A percentile compares a stretch with the other conserved stretches of the same genome.
phyloP scores from a whole-genome alignment of 1,284 basidiomycete species.

The Ustilago lituana region DNA sequence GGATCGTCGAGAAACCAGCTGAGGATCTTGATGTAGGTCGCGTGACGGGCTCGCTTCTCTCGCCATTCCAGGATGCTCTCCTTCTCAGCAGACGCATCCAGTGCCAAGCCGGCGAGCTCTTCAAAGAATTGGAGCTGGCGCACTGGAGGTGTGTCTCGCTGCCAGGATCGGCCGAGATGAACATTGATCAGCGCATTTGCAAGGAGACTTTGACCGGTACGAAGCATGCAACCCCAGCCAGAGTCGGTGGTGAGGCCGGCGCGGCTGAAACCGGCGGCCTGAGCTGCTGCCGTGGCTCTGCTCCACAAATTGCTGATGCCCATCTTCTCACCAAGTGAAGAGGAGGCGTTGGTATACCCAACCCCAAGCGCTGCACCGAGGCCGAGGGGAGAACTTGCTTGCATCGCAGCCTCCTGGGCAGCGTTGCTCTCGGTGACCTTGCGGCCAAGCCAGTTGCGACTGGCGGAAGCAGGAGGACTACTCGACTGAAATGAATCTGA shows the following conservation, averaged over 20 bases:
- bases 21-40: conserved; percentile 82
- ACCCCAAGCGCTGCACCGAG: conserved; percentile 35
- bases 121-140: conserved; percentile 21
- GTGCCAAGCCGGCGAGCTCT: conserved; percentile 13
- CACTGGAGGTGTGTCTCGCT: conserved; percentile 26
- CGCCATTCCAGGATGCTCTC: conserved; percentile 19
- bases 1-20: conserved; percentile 96
- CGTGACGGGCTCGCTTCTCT: conserved; percentile 43
- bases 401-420: conserved; percentile 15
- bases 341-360: conserved; percentile 29
- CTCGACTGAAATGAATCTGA: conserved; percentile 14
- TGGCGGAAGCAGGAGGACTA: conserved; percentile 21
- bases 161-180: conserved; percentile 74
- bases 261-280: conserved; percentile 54
- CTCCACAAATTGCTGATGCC: conserved; percentile 59
- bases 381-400: conserved; percentile 18
- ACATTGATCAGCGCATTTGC: conserved; percentile 86
- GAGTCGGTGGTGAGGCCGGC: conserved; percentile 87
- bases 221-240: conserved; percentile 97
- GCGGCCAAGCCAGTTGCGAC: conserved; percentile 44
- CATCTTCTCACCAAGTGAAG: conserved; percentile 57
- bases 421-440: conserved; percentile 30
- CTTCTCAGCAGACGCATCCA: conserved; percentile 16
- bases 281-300: conserved; percentile 57
- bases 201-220: conserved; percentile 90